These are phyloP conservation scores for Rubia balearica DNA, from an alignment of 305 asterid species.

Conservation along the genomic window DNA sequence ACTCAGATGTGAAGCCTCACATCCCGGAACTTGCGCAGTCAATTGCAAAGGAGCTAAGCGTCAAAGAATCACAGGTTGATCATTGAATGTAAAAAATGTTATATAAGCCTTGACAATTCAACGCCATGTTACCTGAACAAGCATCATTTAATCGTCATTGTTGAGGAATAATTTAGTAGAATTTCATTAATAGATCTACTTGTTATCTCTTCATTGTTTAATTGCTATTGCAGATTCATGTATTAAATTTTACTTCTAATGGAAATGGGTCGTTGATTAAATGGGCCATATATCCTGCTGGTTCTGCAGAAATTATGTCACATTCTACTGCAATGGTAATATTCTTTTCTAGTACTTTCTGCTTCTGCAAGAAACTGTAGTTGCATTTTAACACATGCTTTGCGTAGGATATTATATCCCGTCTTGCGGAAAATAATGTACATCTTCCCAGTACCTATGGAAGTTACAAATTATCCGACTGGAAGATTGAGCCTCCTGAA, in stretches of 20 bases:
- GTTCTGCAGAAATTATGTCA: conserved; percentile 45
- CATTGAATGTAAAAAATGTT: neutral
- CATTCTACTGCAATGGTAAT: conserved; percentile 67
- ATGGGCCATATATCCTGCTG: conserved; percentile 69
- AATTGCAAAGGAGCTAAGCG: conserved; percentile 54
- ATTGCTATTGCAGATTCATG: conserved; percentile 56
- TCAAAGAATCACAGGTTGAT: conserved; percentile 69
- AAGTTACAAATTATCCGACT: conserved; percentile 49
- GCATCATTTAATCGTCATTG: neutral
- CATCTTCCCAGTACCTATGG: conserved; percentile 64
- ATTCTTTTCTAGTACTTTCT: conserved; percentile 14
- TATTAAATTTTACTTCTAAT: conserved; percentile 49
- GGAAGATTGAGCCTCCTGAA: conserved; percentile 52
- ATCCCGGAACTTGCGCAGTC: conserved; percentile 48
- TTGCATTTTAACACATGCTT: conserved; percentile 8
- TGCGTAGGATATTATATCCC: conserved; percentile 53
- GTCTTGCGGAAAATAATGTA: conserved; percentile 36
- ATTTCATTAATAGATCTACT: conserved; percentile 3
- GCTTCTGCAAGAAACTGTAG: neutral
- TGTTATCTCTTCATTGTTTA: conserved; percentile 16
- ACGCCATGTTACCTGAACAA: neutral
- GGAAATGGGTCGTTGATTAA: conserved; percentile 58
- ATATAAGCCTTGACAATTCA: neutral
- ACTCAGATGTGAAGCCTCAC: conserved; percentile 69
- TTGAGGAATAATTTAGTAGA: neutral